Percentiles rank a stretch among this genome's conserved stretches.
These are phyloP conservation scores for Fusarium sulawesiense DNA, from an alignment of 2,329 filamentous ascomycete species.

Conservation along the genomic window DNA sequence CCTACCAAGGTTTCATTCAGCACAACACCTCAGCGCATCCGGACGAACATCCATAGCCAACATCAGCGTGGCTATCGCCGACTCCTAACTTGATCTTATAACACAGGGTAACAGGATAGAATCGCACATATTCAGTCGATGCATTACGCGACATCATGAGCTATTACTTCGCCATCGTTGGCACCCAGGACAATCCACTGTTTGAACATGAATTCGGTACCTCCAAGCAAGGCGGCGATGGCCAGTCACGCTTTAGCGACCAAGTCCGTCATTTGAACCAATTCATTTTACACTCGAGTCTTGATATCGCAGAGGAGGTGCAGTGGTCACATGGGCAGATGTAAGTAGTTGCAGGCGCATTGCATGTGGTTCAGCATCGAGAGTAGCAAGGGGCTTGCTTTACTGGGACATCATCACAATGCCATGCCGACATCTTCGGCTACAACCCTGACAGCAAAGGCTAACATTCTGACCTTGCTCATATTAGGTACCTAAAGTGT, in stretches of 20 bases:
- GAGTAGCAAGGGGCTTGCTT: conserved; percentile 3
- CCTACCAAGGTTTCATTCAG: not conserved
- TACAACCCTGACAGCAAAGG: not conserved
- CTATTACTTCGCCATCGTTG: conserved; percentile 98
- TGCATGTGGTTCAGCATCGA: not conserved
- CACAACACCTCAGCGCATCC: not conserved
- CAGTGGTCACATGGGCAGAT: conserved; percentile 91
- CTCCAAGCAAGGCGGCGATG: conserved; percentile 94
- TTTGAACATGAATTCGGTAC: conserved; percentile 98
- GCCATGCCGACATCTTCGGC: not conserved
- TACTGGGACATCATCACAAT: not conserved
- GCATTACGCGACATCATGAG: conserved; percentile 73
- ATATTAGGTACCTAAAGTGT: conserved; percentile 89
- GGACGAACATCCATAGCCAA: not conserved
- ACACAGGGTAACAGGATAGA: not conserved
- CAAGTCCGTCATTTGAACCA: conserved; percentile 95
- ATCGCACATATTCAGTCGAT: conserved; percentile 35
- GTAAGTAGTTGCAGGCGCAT: conserved; percentile 59
- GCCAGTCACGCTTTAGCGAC: conserved; percentile 86
- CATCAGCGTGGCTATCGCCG: conserved; percentile 5
- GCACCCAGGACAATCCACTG: conserved; percentile 92
- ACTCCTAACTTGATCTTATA: not conserved
- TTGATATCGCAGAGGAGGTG: conserved; percentile 95
- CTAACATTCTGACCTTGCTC: conserved; percentile 7
- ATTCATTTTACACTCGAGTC: conserved; percentile 92